These are phyloP conservation scores for Verticillium dahliae DNA, from an alignment of 2,329 filamentous ascomycete genomes.

Conservation along the genomic window DNA sequence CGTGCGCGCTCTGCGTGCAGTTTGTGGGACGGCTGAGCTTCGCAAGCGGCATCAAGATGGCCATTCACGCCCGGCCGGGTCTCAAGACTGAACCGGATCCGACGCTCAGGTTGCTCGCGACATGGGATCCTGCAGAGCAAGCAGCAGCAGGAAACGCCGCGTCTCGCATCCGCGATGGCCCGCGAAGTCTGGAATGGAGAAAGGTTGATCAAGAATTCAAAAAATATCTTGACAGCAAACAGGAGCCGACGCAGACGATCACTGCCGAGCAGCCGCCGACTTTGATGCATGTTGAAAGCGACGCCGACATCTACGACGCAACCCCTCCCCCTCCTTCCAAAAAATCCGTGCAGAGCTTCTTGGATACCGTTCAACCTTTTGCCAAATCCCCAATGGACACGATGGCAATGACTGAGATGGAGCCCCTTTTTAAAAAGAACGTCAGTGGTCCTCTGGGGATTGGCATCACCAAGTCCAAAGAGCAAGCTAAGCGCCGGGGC, in stretches of 20 bases:
- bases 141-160: not conserved
- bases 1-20: constrained; percentile 2
- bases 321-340: too few relatives aligned
- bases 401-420: not conserved
- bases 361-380: not conserved
- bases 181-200: too few relatives aligned
- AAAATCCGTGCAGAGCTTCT: not conserved
- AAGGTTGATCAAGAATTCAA: too few relatives aligned
- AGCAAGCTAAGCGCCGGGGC: constrained; percentile 18
- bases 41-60: not conserved
- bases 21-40: constrained; percentile 4
- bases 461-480: not conserved
- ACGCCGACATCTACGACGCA: too few relatives aligned
- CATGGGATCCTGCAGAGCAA: not conserved
- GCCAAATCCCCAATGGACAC: not conserved
- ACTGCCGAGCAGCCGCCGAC: not conserved
- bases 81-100: not conserved
- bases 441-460: not conserved
- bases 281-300: constrained; percentile 1
- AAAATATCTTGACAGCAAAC: too few relatives aligned
- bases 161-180: not conserved
- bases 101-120: not conserved
- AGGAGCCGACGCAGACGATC: too few relatives aligned
- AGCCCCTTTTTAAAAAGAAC: not conserved
- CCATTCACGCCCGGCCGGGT: not conserved